These are phyloP conservation scores for Polygonum aviculare DNA, from an alignment of 148 eudicot species.

Conservation along the genomic window DNA sequence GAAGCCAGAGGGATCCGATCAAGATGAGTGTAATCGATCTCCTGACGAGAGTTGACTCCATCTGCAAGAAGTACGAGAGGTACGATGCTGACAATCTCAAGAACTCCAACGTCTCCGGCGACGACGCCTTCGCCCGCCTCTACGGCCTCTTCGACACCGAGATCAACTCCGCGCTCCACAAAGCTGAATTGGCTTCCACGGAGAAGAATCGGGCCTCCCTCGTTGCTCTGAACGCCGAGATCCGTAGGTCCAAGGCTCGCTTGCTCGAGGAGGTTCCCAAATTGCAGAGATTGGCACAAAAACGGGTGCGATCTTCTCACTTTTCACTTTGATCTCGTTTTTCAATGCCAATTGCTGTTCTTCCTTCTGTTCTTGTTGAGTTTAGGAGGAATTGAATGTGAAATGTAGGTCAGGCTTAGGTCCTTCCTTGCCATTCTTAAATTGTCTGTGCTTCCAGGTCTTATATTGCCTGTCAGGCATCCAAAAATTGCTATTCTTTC, in stretches of 20 bases:
- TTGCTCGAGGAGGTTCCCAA: slow-evolving; percentile 88
- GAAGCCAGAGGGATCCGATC: no score
- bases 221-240: slow-evolving; percentile 94
- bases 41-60: slow-evolving; percentile 74
- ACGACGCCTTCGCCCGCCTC: slow-evolving; percentile 90
- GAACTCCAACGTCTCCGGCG: slow-evolving; percentile 68
- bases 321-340: background rate
- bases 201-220: slow-evolving; percentile 70
- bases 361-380: no score
- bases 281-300: slow-evolving; percentile 81
- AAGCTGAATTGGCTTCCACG: slow-evolving; percentile 66
- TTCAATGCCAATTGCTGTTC: no score
- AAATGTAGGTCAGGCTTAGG: no score
- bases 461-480: no score
- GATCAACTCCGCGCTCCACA: slow-evolving; percentile 73
- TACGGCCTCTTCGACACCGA: slow-evolving; percentile 69
- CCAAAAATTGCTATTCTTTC: no score
- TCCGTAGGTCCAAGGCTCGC: slow-evolving; percentile 82
- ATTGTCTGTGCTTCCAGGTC: no score
- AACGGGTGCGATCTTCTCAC: slow-evolving; percentile 45
- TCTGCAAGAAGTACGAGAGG: slow-evolving; percentile 90
- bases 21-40: slow-evolving; percentile 71
- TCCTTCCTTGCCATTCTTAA: no score
- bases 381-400: background rate
- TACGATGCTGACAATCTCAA: slow-evolving; percentile 78